Percentiles rank a stretch among this genome's conserved stretches.
Evolutionary conservation across 306 rosid genomes (phyloP).

Genomic region (Comarum palustre): DNA sequence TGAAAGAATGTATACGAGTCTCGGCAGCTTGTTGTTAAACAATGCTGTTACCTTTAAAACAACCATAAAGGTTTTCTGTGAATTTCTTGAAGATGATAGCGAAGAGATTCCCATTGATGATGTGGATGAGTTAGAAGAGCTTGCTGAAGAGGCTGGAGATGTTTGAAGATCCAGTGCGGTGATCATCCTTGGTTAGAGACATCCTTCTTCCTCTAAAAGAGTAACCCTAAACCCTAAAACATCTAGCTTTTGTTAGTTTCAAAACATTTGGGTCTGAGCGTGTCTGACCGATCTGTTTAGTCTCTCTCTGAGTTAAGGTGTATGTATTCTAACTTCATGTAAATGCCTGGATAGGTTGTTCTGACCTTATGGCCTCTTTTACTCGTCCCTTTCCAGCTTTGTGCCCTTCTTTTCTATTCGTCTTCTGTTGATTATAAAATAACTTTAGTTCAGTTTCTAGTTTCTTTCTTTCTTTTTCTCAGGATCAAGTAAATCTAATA

Average conservation of each 20-base stretch:
- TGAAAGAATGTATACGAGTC: neutral
- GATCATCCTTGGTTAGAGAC: neutral
- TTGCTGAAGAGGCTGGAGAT: conserved; percentile 33
- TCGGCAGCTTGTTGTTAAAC: neutral
- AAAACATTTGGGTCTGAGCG: neutral
- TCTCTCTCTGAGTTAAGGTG: neutral
- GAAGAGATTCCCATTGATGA: conserved; percentile 84
- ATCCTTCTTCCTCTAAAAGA: neutral
- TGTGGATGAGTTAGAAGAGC: conserved; percentile 56
- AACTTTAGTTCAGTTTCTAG: neutral
- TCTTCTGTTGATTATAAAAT: neutral
- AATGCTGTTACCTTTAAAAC: neutral
- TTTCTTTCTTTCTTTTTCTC: neutral
- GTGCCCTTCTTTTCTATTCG: neutral
- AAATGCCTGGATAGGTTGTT: conserved; percentile 20
- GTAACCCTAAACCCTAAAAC: too few relatives aligned
- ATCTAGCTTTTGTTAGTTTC: neutral
- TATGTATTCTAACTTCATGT: neutral
- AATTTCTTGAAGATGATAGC: conserved; percentile 36
- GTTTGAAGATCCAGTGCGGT: conserved; percentile 21
- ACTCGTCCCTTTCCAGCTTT: neutral
- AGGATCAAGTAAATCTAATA: neutral
- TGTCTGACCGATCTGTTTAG: neutral
- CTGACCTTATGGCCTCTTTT: neutral
- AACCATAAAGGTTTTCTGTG: conserved; percentile 18